These are phyloP conservation scores for Mortierella sp. DNA, from an alignment of 371 early-diverging fungal species.

Conservation along the genomic window DNA sequence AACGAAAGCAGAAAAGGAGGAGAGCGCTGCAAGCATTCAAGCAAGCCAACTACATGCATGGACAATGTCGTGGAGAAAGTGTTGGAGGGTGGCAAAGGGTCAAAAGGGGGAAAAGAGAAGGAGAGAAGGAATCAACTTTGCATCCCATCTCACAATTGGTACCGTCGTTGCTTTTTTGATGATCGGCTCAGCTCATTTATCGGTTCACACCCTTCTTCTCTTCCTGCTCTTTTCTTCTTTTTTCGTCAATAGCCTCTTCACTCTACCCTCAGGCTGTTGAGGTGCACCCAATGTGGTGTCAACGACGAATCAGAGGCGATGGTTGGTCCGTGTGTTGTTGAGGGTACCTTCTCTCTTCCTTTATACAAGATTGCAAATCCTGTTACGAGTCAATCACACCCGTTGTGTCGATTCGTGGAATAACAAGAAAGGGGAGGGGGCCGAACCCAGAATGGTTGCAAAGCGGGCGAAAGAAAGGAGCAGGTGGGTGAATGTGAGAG, in stretches of 20 bases:
- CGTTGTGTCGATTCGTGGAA: slow-evolving; percentile 22
- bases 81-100: neutral
- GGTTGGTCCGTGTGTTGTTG: no score
- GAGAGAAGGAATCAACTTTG: slow-evolving; percentile 1
- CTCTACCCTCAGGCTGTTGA: neutral
- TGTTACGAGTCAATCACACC: neutral
- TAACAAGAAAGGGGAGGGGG: slow-evolving; percentile 22
- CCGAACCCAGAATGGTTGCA: neutral
- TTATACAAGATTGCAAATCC: slow-evolving; percentile 10
- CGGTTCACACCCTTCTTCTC: neutral
- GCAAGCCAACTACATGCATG: slow-evolving; percentile 8
- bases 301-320: no score
- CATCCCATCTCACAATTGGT: no score
- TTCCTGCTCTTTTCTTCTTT: slow-evolving; percentile 8
- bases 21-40: neutral
- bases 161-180: no score
- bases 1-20: neutral
- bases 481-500: slow-evolving; percentile 4
- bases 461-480: slow-evolving; percentile 9
- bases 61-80: neutral
- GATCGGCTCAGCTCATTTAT: neutral
- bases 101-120: neutral
- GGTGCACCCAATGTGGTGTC: no score
- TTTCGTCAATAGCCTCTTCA: neutral
- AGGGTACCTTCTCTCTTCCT: slow-evolving; percentile 1